Percentiles rank a stretch among this genome's conserved stretches.
phyloP scores from a whole-genome alignment of 306 rosid species.

The Argentina anserina region DNA sequence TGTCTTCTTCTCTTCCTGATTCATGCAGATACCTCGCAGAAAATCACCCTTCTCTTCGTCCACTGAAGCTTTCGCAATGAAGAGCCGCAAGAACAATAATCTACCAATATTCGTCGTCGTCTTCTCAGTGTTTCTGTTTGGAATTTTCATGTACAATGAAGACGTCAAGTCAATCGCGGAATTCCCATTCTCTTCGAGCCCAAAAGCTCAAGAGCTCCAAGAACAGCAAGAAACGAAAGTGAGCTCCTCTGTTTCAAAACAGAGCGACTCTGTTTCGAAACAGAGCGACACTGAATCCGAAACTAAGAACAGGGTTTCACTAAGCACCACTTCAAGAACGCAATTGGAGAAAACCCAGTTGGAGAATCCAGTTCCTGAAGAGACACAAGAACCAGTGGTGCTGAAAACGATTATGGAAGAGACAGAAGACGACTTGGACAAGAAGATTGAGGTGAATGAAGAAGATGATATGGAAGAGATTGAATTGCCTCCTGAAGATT shows the following conservation, averaged over 20 bases:
- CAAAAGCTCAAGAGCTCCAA: conserved; percentile 50
- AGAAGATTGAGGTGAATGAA: conserved; percentile 40
- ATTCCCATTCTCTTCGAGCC: conserved; percentile 49
- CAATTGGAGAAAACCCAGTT: conserved; percentile 35
- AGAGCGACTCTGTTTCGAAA: conserved; percentile 14
- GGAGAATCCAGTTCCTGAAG: conserved; percentile 31
- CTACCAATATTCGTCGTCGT: conserved; percentile 56
- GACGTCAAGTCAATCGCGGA: conserved; percentile 71
- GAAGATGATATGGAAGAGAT: conserved; percentile 46
- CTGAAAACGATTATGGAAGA: conserved; percentile 20
- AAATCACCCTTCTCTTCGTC: conserved; percentile 37
- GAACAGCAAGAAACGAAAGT: conserved; percentile 19
- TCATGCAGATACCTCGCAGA: conserved; percentile 54
- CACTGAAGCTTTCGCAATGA: conserved; percentile 56
- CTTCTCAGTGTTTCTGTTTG: conserved; percentile 64
- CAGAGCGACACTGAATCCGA: conserved; percentile 3
- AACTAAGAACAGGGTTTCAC: conserved; percentile 21
- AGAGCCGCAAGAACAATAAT: conserved; percentile 55
- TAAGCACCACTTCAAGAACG: conserved; percentile 30
- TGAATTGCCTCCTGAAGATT: conserved; percentile 73
- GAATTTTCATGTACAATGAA: conserved; percentile 75
- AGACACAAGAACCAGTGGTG: conserved; percentile 36
- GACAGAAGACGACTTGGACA: conserved; percentile 24
- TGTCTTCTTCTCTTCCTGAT: conserved; percentile 17
- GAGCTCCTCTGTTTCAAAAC: conserved; percentile 19